Base-by-base conservation (phyloP, 805 yeast species). In the Candida palmyrensis region DNA sequence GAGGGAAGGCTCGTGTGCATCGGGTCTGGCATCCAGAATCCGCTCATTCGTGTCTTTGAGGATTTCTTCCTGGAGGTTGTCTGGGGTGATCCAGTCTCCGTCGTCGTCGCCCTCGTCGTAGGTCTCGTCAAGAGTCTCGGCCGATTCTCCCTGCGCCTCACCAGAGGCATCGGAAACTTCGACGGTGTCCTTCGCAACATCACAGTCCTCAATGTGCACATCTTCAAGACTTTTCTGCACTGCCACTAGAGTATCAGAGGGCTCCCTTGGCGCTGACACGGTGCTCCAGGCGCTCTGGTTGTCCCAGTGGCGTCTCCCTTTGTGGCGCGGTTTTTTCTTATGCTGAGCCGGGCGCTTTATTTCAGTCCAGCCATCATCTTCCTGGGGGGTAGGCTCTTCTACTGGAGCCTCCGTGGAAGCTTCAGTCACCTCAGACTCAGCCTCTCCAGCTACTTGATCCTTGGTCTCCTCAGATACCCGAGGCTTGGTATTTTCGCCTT, bases 51-150 rank as follows among this genome's bases (percentile, higher is more conserved):
- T 73, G 47, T 86, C 90, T 51, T 78, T 80, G 25, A 78, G 54
- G 52, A 85, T 70, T 33, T 76, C 77, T 45, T 82, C 86, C 25
- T 74, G 66, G 20, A 92, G 59, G 47, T 88, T 92, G 2, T 84
- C 95, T 3, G 92, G 82, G 0, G 95, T 85, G 46, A 92, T 92
- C 98, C 98, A 92, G 25, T 76, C 83, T 25, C 80, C 86, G 35
- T 77, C 88, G 41, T 84, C 96, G 25, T 85, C 88, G 36, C 83
- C 90, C 35, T 79, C 89, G 29, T 79, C 80, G 19, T 69, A 74
- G 14, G 72, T 83, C 27, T 74, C 79, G 6, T 50, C 58, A 8
- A 57, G 42, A 7, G 9, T 30, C 32, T 29, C 14, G 10, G 25
- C 4, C 5, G 30, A n/a, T 31, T 35, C 41, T 14, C 15, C 25